These are phyloP conservation scores for Chlamydomonas sp. DNA, from an alignment of 139 green algal species.

Conservation along the genomic window DNA sequence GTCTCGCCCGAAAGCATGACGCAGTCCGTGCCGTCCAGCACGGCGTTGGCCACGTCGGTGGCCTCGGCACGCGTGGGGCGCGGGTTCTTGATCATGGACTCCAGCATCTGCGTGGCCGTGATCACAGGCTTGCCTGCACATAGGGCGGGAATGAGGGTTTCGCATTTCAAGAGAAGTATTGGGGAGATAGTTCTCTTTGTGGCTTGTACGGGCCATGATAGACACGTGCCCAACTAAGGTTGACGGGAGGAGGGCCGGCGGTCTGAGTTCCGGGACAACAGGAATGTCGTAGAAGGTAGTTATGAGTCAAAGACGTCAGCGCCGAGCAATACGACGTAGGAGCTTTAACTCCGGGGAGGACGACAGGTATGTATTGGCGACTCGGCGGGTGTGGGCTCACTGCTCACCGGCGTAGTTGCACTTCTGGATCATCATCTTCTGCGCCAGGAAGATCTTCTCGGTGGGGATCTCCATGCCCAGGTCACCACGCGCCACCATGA, in stretches of 20 bases:
- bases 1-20: conserved; percentile 99
- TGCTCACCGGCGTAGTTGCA: conserved; percentile 80
- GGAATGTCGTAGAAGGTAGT: not conserved
- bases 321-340: no score
- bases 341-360: no score
- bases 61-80: conserved; percentile 94
- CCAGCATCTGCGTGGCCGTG: conserved; percentile 97
- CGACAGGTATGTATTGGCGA: no score
- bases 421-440: conserved; percentile 98
- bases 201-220: no score
- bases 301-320: not conserved
- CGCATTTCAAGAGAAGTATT: not conserved
- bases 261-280: not conserved
- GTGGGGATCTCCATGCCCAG: conserved; percentile 99
- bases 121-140: conserved; percentile 94
- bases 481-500: conserved; percentile 91
- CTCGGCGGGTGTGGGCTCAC: not conserved
- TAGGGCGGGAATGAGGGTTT: no score
- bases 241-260: not conserved
- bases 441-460: conserved; percentile 99
- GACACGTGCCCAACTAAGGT: not conserved
- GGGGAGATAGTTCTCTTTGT: no score
- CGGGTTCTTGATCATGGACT: conserved; percentile 96
- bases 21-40: conserved; percentile 96
- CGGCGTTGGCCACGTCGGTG: conserved; percentile 97